Evolutionary conservation across 495 filamentous ascomycete species (phyloP), one percentile per base, ranked within the genome.

Genomic region (Hypoxylon trugodes): DNA sequence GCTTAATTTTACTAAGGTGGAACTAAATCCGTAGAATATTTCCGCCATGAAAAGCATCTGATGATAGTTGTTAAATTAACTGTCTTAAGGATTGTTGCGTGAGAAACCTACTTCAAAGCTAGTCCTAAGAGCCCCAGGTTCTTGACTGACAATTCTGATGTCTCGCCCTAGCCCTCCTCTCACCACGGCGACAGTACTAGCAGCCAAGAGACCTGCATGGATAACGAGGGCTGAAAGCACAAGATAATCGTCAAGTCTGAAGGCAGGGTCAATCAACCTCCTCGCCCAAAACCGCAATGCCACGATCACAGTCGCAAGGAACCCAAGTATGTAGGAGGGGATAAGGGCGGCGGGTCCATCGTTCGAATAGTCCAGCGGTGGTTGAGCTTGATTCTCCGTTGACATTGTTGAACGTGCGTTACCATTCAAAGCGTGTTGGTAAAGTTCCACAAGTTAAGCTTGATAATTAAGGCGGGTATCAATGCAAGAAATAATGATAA

Each of bases 1-100:
- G 10, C 48, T 52, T 0, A 52, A 35, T 22, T 59, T 65, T 13
- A 65, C 33, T 0, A 51, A 35, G 0, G 48, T 10, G 35, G 55
- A 45, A 7, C 36, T 28, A 5, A 37, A 6, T 1, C 22, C 26
- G 38, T 59, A 65, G n/a, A 37, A 2, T 16, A 65, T 13, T 21
- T 59, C 53, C 4, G 32, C 16, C 2, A 28, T 42, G 19, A 59
- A 53, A 4, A 52, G 1, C 1, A 21, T 19, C 53, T 59, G 33
- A 12, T 32, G 19, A 51, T 30, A 43, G 8, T 5, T 8, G 16
- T 43, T 9, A 10, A 4, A 24, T 19, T n/a, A 22, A 43, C 7
- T n/a, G 32, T n/a, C 43, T 30, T 30, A 16, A 12, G 13, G 15
- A 47, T 2, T 1, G 22, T 6, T 47, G 32, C 38, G 13, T n/a